phyloP scores from a whole-genome alignment of 1,284 basidiomycete species.

The Microbotryum saponariae region DNA sequence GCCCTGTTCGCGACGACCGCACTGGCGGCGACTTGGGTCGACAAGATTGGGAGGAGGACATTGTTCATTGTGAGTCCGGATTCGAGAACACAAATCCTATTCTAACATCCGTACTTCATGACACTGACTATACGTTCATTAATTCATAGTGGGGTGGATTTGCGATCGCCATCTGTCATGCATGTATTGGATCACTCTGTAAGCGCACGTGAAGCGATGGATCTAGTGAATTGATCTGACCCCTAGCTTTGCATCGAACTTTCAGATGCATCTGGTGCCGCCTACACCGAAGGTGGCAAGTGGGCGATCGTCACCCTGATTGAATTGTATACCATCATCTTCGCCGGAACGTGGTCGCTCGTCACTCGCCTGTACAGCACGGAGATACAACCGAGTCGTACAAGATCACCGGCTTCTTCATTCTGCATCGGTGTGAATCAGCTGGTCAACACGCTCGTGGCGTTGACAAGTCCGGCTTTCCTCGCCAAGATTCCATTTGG shows the following conservation, averaged over 20 bases:
- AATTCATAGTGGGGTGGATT: not conserved
- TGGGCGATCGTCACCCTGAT: conserved; percentile 15
- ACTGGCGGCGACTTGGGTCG: not conserved
- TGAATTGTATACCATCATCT: not conserved
- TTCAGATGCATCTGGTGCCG: not conserved
- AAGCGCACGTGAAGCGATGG: not conserved
- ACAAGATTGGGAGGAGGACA: conserved; percentile 1
- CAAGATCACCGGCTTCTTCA: conserved; percentile 43
- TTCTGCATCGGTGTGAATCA: conserved; percentile 46
- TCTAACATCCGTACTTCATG: not conserved
- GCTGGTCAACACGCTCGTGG: conserved; percentile 48
- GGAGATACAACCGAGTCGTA: conserved; percentile 47
- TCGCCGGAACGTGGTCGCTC: not conserved
- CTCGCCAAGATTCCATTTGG: not conserved
- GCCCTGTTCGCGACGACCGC: conserved; percentile 42
- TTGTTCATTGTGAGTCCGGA: not conserved
- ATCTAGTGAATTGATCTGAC: not conserved
- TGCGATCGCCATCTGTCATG: conserved; percentile 1
- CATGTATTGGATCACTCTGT: conserved; percentile 13
- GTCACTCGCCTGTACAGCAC: conserved; percentile 41
- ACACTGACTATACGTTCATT: not conserved
- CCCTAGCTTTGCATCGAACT: not conserved
- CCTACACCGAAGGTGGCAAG: not conserved
- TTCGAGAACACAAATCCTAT: not conserved
- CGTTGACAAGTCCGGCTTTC: conserved; percentile 44